phyloP scores from a whole-genome alignment of 495 filamentous ascomycete species.

The Sporormia fimetaria region DNA sequence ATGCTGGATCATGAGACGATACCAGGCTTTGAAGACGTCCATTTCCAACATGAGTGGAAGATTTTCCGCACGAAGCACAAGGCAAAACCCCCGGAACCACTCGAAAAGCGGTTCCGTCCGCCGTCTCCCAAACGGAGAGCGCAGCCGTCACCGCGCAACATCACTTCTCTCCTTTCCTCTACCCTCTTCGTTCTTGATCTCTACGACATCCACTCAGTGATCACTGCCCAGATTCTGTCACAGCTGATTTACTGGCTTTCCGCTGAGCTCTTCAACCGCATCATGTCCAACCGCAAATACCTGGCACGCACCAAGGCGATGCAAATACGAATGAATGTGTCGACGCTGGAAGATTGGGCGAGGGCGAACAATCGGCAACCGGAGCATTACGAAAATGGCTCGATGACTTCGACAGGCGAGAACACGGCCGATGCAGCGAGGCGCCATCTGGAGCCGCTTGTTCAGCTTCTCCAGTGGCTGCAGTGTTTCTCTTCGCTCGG shows the following conservation, averaged over 20 bases:
- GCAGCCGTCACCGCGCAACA: conserved; percentile 84
- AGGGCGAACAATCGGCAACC: conserved; percentile 83
- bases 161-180: conserved; percentile 92
- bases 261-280: conserved; percentile 93
- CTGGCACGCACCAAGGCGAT: conserved; percentile 95
- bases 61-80: conserved; percentile 84
- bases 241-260: conserved; percentile 96
- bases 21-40: conserved; percentile 88
- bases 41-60: conserved; percentile 97
- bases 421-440: conserved; percentile 70
- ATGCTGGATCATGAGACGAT: conserved; percentile 99
- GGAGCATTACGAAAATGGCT: conserved; percentile 90
- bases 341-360: conserved; percentile 91
- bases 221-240: conserved; percentile 79
- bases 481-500: conserved; percentile 93
- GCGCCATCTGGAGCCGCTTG: conserved; percentile 75
- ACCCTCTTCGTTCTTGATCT: conserved; percentile 95
- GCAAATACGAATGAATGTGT: conserved; percentile 99
- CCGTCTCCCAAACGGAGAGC: conserved; percentile 91
- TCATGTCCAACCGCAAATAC: conserved; percentile 91
- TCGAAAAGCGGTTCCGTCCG: conserved; percentile 85
- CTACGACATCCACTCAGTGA: conserved; percentile 97
- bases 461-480: conserved; percentile 94
- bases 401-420: conserved; percentile 77
- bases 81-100: conserved; percentile 65